Base-by-base conservation (phyloP, 192 early-diverging fungal genomes). In the Coemansia reversa region DNA sequence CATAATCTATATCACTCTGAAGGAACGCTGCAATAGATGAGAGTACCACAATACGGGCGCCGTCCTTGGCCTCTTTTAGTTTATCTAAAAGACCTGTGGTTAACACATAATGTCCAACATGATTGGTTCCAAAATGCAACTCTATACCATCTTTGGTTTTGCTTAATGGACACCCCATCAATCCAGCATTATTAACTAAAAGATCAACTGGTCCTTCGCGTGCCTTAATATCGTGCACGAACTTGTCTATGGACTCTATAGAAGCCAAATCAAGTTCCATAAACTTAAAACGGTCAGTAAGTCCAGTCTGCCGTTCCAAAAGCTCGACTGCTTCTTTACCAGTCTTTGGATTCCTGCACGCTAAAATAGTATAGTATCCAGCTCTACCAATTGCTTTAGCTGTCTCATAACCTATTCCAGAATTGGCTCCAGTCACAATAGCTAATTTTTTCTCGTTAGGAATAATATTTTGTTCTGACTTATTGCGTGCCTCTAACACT, bases 121-220 rank as follows among this genome's bases (percentile, higher is more conserved):
- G 86, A 79, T 91, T 91, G 18, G 84, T 86, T 9, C 79, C 82
- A 48, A 89, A 85, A 64, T 90, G 88, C 56, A 70, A 32, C 74
- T 90, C 90, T n/a, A 90, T 85, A 20, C 83, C 85, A 39, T 91
- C 84, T 24, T 58, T 69, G 30, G 84, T 77, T 33, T 84, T 76
- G 0, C 62, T 50, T 19, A 72, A 81, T 4, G 89, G 87, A 7
- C 75, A 63, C 30, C 70, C 70, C 88, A 91, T 90, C 20, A 91
- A 81, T 11, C 85, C 86, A 22, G 83, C 80, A 39, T 83, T 84
- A 65, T 65, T 62, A 4, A 84, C 74, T 27, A 84, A 35, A 1
- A 76, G n/a, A 25, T 83, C 67, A 16, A 84, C 47, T 11, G 64
- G 20, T 8, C 48, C 16, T 19, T 58, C 60, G 2, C 70, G 60